phyloP scores from a whole-genome alignment of 2,329 filamentous ascomycete genomes.

The Neofusicoccum sp. region DNA sequence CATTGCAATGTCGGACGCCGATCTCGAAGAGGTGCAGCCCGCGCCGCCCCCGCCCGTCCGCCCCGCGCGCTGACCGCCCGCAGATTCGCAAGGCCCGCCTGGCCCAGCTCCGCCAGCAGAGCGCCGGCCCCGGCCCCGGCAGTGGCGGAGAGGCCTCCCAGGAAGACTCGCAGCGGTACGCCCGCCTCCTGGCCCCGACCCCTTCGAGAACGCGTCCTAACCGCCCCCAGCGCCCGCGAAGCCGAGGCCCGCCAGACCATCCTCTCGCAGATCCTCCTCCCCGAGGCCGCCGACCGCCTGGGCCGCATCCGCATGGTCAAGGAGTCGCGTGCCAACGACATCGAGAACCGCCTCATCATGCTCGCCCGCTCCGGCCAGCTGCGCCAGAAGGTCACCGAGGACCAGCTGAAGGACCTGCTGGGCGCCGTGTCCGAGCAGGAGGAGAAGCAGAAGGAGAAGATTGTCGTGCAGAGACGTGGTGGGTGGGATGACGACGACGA shows the following conservation, averaged over 20 bases:
- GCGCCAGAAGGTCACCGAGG: slow-evolving; percentile 82
- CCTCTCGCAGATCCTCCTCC: slow-evolving; percentile 89
- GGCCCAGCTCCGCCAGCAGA: slow-evolving; percentile 80
- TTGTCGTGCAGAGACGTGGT: slow-evolving; percentile 77
- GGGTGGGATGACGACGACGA: slow-evolving; percentile 78
- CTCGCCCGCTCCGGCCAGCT: slow-evolving; percentile 86
- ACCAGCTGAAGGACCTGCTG: slow-evolving; percentile 88
- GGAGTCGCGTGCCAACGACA: slow-evolving; percentile 80
- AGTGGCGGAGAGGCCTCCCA: slow-evolving; percentile 44
- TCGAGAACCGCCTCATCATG: slow-evolving; percentile 91
- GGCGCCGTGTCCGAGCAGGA: slow-evolving; percentile 76
- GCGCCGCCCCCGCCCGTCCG: slow-evolving; percentile 1
- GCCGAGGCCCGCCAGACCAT: slow-evolving; percentile 73
- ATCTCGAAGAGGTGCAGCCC: slow-evolving; percentile 59
- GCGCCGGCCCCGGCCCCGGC: slow-evolving; percentile 52
- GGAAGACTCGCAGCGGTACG: slow-evolving; percentile 46
- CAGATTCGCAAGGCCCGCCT: slow-evolving; percentile 90
- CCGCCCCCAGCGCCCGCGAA: slow-evolving; percentile 38
- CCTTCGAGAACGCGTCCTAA: slow-evolving; percentile 7
- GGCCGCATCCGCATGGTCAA: slow-evolving; percentile 95
- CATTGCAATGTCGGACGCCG: slow-evolving; percentile 60
- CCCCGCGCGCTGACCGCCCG: slow-evolving; percentile 18
- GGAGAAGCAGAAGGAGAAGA: slow-evolving; percentile 68
- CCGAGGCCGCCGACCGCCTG: slow-evolving; percentile 87
- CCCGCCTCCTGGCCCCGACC: slow-evolving; percentile 31